phyloP scores from a whole-genome alignment of 2,329 filamentous ascomycete genomes.

The Sporothrix euskadiensis region DNA sequence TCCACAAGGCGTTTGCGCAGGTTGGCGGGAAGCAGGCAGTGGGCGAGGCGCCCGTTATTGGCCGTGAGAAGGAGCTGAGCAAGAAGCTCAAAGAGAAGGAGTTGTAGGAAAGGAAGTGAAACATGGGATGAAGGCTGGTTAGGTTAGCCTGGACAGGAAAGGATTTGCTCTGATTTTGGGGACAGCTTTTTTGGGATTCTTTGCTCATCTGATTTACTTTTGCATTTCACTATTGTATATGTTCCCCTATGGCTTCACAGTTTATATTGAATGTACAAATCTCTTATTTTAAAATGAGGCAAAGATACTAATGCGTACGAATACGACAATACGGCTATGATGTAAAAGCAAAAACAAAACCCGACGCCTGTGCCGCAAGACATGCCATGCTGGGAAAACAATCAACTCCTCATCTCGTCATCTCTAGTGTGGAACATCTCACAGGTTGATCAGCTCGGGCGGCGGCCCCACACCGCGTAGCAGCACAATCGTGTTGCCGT shows the following conservation, averaged over 20 bases:
- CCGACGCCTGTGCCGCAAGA: not conserved
- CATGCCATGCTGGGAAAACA: slow-evolving; percentile 10
- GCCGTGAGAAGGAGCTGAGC: slow-evolving; percentile 51
- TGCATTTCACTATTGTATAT: not conserved
- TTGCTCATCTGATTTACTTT: slow-evolving; percentile 1
- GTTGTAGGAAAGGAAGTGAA: slow-evolving; percentile 35
- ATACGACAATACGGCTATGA: not conserved
- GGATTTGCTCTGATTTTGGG: not conserved
- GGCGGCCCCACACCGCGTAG: slow-evolving; percentile 82
- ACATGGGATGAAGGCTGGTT: not conserved
- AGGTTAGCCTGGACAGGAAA: not conserved
- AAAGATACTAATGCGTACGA: not conserved
- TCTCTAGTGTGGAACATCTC: not conserved
- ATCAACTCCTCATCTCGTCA: not conserved
- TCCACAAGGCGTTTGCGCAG: slow-evolving; percentile 76
- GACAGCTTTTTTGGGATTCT: slow-evolving; percentile 11
- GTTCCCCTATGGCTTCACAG: not conserved
- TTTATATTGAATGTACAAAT: slow-evolving; percentile 15
- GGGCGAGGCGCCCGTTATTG: slow-evolving; percentile 55
- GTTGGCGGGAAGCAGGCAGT: slow-evolving; percentile 65
- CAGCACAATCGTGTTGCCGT: slow-evolving; percentile 87
- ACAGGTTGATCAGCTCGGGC: slow-evolving; percentile 67
- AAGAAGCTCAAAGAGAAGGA: slow-evolving; percentile 50
- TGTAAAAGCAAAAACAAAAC: not conserved
- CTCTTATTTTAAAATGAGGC: not conserved